Conservation (phyloP, 2,329 filamentous ascomycete species). For the Hypoxylon rubiginosum region DNA sequence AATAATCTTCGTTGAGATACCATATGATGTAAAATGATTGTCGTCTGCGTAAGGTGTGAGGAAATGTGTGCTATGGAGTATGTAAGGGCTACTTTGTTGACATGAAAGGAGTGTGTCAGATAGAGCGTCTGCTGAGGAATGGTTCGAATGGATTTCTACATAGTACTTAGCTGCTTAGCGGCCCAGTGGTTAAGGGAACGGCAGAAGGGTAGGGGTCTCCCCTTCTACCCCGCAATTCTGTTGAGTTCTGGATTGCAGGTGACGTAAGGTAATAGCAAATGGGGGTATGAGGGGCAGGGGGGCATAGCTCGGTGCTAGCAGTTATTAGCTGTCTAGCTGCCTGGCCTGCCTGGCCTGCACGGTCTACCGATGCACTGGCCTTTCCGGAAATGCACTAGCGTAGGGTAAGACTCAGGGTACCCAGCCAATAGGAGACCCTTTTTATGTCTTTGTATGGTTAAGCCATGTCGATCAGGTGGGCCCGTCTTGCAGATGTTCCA, state of each 20-base stretch:
- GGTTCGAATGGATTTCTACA: too few relatives aligned
- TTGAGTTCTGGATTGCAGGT: constrained; percentile 43
- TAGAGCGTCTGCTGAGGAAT: constrained; percentile 12
- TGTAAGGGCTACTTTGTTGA: too few relatives aligned
- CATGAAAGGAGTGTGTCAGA: constrained; percentile 30
- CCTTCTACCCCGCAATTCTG: constrained; percentile 48
- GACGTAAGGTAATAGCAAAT: constrained; percentile 43
- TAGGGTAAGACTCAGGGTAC: constrained; percentile 3
- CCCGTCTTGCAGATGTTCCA: constrained; percentile 22
- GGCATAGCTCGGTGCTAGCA: too few relatives aligned
- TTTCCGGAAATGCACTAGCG: constrained; percentile 19
- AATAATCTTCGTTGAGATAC: constrained; percentile 18
- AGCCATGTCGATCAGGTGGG: constrained; percentile 25
- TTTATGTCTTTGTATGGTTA: too few relatives aligned
- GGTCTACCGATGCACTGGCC: constrained; percentile 3
- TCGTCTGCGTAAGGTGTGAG: constrained; percentile 10
- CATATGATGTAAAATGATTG: constrained; percentile 29
- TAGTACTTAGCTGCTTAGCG: too few relatives aligned
- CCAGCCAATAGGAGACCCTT: constrained; percentile 12
- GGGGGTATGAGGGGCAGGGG: background rate
- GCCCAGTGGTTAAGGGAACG: too few relatives aligned
- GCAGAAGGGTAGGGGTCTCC: constrained; percentile 40
- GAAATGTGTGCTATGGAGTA: background rate
- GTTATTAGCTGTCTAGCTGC: background rate
- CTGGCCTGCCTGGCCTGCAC: background rate